Base-by-base conservation (phyloP, 1,139 yeast species). In the Candida tetrigidarum region DNA sequence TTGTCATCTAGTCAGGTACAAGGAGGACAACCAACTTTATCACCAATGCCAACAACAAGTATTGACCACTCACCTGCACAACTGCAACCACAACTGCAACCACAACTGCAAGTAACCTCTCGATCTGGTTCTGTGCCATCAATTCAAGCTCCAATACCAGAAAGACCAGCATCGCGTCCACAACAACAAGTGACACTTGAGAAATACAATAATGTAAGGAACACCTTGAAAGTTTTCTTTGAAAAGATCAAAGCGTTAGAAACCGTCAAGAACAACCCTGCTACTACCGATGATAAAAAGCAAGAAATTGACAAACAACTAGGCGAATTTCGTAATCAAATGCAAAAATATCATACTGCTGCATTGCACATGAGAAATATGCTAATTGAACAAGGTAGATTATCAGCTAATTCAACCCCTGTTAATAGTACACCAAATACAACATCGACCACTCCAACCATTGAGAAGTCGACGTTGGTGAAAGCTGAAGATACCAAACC, bases 301-400 rank as follows among this genome's bases (percentile, higher is more conserved):
- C 57, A 65, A 3, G 59, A 62, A 14, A 58, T 69, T 9, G 76
- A 71, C 28, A 58, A 61, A 40, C 71, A 71, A 52, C 59, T 71
- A 30, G 58, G 60, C 12, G 76, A 70, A 39, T 57, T 64, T 48
- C 66, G 63, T 44, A 57, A 58, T 44, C 74, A 71, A 49, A 67
- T 65, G 49, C 59, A 65, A 11, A 69, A 67, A 46, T 71, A 63
- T 51, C 75, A 71, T 44, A 64, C 67, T 45, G 69, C 67, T 44
- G 76, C 75, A 2, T 57, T 64, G 29, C 67, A 66, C 50, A 71
- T 74, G 71, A 64, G 67, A 46, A 62, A 66, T 38, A 71, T 67
- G 51, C 60, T 74, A 44, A 58, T 66, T 41, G 73, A 70, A 41
- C 71, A 66, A 55, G 71, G 67, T 2, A 62, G 50, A 37, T 33